A percentile compares a stretch with the other conserved stretches of the same genome.
These are phyloP conservation scores for Penicillium egyptiacum DNA, from an alignment of 495 filamentous ascomycete genomes.

Conservation along the genomic window DNA sequence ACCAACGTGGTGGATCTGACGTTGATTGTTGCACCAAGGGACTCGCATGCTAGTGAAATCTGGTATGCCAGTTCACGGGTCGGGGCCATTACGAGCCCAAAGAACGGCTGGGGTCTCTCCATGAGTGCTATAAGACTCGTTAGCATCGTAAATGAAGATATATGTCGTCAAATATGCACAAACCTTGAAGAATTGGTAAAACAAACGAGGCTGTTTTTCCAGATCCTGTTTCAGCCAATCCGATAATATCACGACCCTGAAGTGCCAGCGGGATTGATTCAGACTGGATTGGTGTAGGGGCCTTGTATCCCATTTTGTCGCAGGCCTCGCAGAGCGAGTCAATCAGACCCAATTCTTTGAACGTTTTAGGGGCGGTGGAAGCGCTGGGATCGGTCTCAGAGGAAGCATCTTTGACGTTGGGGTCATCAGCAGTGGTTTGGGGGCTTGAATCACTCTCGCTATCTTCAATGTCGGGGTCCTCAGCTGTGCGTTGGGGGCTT, in stretches of 20 bases:
- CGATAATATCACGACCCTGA: constrained; percentile 81
- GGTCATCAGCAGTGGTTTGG: constrained; percentile 15
- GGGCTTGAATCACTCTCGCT: constrained; percentile 9
- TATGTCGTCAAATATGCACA: background rate
- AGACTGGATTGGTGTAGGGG: constrained; percentile 76
- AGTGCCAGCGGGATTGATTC: constrained; percentile 80
- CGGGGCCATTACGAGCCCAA: constrained; percentile 80
- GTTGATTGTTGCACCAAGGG: constrained; percentile 76
- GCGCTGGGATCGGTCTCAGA: constrained; percentile 9
- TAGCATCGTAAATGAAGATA: background rate
- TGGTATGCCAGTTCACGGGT: constrained; percentile 92
- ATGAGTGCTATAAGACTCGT: constrained; percentile 57
- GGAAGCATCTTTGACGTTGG: constrained; percentile 14
- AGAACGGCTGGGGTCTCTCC: constrained; percentile 75
- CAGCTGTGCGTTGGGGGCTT: constrained; percentile 6
- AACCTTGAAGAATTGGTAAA: constrained; percentile 66
- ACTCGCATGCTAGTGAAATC: constrained; percentile 80
- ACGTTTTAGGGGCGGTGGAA: constrained; percentile 54
- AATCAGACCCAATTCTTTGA: constrained; percentile 84
- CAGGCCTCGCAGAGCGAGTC: constrained; percentile 88
- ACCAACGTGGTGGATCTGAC: constrained; percentile 78
- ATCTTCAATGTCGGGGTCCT: constrained; percentile 19
- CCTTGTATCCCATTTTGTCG: constrained; percentile 72
- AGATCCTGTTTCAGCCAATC: constrained; percentile 88
- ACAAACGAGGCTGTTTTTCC: constrained; percentile 95